Base-by-base conservation (phyloP, 176 grass and related monocot genomes). In the Hsuehochloa calcarea region DNA sequence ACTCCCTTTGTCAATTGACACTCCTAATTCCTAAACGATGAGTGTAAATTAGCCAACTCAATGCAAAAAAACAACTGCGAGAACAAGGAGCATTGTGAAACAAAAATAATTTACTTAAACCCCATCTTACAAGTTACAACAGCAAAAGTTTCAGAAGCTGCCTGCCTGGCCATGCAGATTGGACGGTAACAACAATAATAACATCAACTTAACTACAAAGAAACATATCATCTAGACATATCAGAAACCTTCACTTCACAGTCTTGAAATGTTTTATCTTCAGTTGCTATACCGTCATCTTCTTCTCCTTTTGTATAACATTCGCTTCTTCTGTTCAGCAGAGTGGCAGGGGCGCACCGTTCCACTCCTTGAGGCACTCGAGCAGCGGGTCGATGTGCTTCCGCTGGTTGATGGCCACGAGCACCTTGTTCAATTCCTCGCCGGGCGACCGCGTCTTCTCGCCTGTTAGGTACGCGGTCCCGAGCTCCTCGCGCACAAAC, bases 361-460 rank as follows among this genome's bases (percentile, higher is more conserved):
- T 96, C 94, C 94, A 96, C 74, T 85, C 94, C 81, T 88, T 89
- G 47, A 96, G 90, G 85, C 94, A 96, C 69, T 91, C 89, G 5
- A 96, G 89, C 52, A 96, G 88, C 6, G 94, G 94, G 83, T 93
- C 94, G 68, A 93, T 87, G 80, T 91, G 74, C 89, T 96, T 91
- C 58, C 89, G 51, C 68, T 96, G n/a, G 85, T 90, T 90, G 63
- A 96, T 93, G 50, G 94, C 94, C 71, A 91, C 83, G 10, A 96
- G 90, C 78, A 96, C 94, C 87, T 96, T 93, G 68, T 96, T 87
- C 0, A 90, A 84, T 46, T 93, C 94, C 80, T 96, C 94, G 14
- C 94, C 94, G 5, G 94, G 94, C 6, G 94, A 96, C 73, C 74
- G 43, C 1, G 80, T 81, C 89, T 91, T 96, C 94, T 96, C 94